These are phyloP conservation scores for Cardamine occulta DNA, from an alignment of 345 rosid genomes.

Conservation along the genomic window DNA sequence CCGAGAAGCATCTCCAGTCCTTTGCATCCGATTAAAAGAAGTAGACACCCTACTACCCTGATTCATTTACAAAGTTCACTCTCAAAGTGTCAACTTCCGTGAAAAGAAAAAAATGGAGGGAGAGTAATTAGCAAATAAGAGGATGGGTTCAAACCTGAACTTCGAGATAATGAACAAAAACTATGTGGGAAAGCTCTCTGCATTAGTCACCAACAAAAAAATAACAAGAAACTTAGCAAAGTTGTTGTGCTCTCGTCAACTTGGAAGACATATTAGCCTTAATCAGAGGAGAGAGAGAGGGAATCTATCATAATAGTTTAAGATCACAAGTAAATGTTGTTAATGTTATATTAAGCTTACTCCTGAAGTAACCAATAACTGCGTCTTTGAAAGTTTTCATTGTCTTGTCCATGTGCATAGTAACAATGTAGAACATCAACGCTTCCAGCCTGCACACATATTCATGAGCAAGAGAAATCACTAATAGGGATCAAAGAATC, in stretches of 20 bases:
- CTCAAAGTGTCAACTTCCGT: conserved; percentile 2
- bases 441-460: conserved; percentile 73
- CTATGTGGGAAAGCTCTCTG: conserved; percentile 87
- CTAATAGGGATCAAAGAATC: not conserved
- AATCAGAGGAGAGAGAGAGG: not conserved
- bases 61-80: conserved; percentile 2
- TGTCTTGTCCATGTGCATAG: conserved; percentile 94
- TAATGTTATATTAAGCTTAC: conserved; percentile 55
- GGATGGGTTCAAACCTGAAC: conserved; percentile 63
- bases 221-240: conserved; percentile 29
- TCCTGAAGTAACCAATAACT: conserved; percentile 99
- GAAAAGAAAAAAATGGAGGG: not conserved
- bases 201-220: conserved; percentile 35
- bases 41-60: conserved; percentile 71
- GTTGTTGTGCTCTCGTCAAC: not conserved
- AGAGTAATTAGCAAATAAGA: conserved; percentile 10
- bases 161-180: conserved; percentile 89
- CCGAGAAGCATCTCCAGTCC: conserved; percentile 50
- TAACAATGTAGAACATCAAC: conserved; percentile 93
- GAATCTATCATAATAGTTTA: not conserved
- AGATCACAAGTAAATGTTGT: conserved; percentile 10
- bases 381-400: conserved; percentile 91
- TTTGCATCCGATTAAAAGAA: conserved; percentile 58
- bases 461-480: conserved; percentile 16
- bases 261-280: not conserved